Evolutionary conservation across 1,139 yeast genomes (phyloP), one percentile per base, ranked within the genome.

Genomic region (Hansenula sp.): DNA sequence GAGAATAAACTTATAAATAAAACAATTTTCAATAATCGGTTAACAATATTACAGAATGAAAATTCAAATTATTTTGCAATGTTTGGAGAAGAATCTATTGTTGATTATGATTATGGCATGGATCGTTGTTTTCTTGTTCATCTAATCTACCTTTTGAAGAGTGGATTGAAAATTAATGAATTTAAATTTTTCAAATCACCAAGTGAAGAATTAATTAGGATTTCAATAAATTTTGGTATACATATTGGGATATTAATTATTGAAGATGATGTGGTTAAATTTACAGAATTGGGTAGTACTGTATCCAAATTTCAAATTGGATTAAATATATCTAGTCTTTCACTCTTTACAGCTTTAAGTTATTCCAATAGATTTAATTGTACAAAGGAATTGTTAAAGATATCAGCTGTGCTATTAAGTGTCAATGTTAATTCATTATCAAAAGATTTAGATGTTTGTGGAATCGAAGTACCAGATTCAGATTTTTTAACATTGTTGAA

Each of bases 161-260:
- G 27, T 31, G 25, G 28, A 1, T 2, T 39, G n/a, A 27, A 21
- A 6, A 9, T 44, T 8, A 36, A 41, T 13, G 36, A 42, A 8
- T 32, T 46, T 6, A 11, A 17, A 3, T 45, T 48, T 29, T 32
- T 46, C 7, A 42, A 22, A 30, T 24, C 47, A n/a, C 52, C 52
- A 18, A 24, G 17, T 3, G 12, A 40, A 24, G 43, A 46, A 4
- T 18, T 17, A 1, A 11, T 46, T 6, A 33, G 24, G 22, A 19
- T 10, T 5, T 12, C 45, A 7, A 32, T 45, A 6, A 40, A 28
- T 12, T 19, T 36, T 12, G 27, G 44, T 33, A 21, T 42, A 13
- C 43, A 45, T 29, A 13, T 48, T 7, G 46, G 47, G 2, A 29
- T 44, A 8, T 3, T 33, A 2, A 33, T 10, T 3, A 18, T 25